Evolutionary conservation across 2,329 filamentous ascomycete genomes (phyloP), one percentile per base, ranked within the genome.

Genomic region (Fusarium sp.): DNA sequence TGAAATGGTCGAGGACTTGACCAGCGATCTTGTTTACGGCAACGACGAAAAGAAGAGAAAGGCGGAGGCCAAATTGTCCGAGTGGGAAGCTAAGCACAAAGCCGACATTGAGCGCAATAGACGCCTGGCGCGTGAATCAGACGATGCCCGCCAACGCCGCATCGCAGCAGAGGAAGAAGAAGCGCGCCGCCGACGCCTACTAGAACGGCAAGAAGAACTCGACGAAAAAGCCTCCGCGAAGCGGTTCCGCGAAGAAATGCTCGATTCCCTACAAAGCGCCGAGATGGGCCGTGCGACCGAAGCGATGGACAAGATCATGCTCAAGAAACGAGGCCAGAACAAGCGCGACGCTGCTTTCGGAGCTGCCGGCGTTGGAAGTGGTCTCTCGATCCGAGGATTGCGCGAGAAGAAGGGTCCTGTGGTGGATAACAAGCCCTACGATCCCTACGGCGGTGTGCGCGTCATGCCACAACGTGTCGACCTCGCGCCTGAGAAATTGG

Each of bases 1-100:
- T 15, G 94, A 98, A 81, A 90, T 93, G 77, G 93, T 97, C 41
- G 96, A 99, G 83, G 90, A 92, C 71, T 87, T 98, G 67, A 94
- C 94, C 3, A 94, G 94, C 82, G 95, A 98, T 77, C 86, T 99
- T 12, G 91, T 98, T 56, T 86, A 90, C 70, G 90, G 91, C 44
- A 86, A 84, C 45, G 90, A 94, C 63, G 85, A 90, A 1, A 88
- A 90, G n/a, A 87, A 82, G 58, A 76, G 76, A 30, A 77, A 77
- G 13, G 83, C 84, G 41, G 87, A 87, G 69, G 71, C 75, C 25
- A 76, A 83, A 63, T 81, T 87, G 16, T 69, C 79, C 46, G 75
- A 87, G 65, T 98, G 94, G 83, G 90, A 94, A 76, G 87, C 90
- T 47, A 87, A 90, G 59, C 94, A 98, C 81, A 86, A 86, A 73